phyloP scores from a whole-genome alignment of 345 rosid genomes.

The Sisymbrium irio region DNA sequence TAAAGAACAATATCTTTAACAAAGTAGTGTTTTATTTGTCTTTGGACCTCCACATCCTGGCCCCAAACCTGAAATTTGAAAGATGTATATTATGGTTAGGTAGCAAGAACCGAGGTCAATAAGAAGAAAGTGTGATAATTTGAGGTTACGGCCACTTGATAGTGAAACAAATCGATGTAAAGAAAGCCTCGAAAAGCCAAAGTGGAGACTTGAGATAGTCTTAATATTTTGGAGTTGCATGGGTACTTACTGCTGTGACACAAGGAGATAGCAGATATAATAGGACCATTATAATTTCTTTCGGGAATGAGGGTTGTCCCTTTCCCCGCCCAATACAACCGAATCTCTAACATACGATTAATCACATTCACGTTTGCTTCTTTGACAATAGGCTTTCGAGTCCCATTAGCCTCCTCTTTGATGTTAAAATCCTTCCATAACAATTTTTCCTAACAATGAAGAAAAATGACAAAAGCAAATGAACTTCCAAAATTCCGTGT shows the following conservation, averaged over 20 bases:
- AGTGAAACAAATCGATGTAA: background rate
- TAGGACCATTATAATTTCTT: background rate
- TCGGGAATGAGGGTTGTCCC: background rate
- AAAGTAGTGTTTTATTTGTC: background rate
- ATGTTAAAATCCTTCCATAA: constrained; percentile 36
- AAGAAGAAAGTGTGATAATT: background rate
- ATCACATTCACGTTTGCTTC: constrained; percentile 25
- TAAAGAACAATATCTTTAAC: background rate
- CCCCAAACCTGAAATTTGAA: constrained; percentile 4
- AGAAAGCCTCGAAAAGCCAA: background rate
- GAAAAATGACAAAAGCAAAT: background rate
- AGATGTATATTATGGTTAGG: background rate
- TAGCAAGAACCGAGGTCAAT: background rate
- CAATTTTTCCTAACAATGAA: background rate
- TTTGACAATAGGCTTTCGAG: constrained; percentile 19
- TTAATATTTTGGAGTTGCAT: background rate
- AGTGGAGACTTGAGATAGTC: background rate
- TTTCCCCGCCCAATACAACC: background rate
- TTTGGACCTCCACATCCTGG: background rate
- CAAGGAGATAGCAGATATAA: background rate
- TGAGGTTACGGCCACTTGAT: background rate
- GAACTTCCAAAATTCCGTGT: background rate
- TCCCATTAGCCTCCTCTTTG: constrained; percentile 19
- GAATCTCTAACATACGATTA: background rate
- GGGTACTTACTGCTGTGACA: background rate